Evolutionary conservation across 768 basidiomycete species (phyloP).

Genomic region (Tylopilus felleus): DNA sequence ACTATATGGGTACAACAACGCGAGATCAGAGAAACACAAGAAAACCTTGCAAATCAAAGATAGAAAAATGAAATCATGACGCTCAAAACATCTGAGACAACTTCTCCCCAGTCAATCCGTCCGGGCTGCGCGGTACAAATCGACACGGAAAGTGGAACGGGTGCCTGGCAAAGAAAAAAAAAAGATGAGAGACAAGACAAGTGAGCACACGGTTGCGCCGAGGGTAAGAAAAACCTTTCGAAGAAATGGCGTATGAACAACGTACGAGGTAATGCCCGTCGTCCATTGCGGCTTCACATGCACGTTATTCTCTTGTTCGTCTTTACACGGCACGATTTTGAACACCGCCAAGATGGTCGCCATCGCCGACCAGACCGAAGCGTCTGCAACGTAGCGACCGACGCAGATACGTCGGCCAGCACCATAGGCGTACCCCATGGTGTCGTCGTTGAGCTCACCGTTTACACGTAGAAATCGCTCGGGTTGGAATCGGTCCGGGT

Average conservation of each 20-base stretch:
- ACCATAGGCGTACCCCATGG: slow-evolving; percentile 32
- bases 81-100: slow-evolving; percentile 20
- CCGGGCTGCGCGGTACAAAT: slow-evolving; percentile 22
- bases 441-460: slow-evolving; percentile 28
- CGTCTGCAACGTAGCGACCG: slow-evolving; percentile 43
- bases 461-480: slow-evolving; percentile 32
- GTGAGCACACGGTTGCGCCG: background rate
- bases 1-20: background rate
- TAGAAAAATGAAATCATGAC: background rate
- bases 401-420: slow-evolving; percentile 38
- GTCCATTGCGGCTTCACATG: slow-evolving; percentile 22
- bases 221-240: background rate
- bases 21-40: background rate
- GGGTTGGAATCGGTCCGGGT: slow-evolving; percentile 35
- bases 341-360: slow-evolving; percentile 34
- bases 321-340: slow-evolving; percentile 29
- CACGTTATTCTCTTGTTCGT: slow-evolving; percentile 24
- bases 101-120: slow-evolving; percentile 15
- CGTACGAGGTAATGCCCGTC: slow-evolving; percentile 28
- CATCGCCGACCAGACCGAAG: slow-evolving; percentile 37
- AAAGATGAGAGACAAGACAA: background rate
- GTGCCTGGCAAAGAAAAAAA: slow-evolving; percentile 11
- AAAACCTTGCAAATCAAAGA: background rate
- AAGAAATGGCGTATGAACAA: background rate
- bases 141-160: slow-evolving; percentile 25